Evolutionary conservation across 495 filamentous ascomycete genomes (phyloP), one percentile per base, ranked within the genome.

Genomic region (Ascobolus immersus): DNA sequence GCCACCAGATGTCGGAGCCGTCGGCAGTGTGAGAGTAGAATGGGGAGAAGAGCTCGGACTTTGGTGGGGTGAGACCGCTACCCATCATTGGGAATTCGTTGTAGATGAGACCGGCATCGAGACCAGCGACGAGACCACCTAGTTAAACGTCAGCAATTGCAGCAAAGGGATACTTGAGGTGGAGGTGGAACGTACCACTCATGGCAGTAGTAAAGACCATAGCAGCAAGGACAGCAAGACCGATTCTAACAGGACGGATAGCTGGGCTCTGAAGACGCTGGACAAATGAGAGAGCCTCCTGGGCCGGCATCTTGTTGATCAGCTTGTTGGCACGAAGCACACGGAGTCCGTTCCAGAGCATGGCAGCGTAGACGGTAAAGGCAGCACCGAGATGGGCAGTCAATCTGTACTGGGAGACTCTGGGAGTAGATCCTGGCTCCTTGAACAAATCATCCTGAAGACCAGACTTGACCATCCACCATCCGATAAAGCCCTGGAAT

Each of bases 391-490:
- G 59, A 49, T 96, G 86, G 2, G 80, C 68, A 10, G 82, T 73
- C 24, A 96, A 64, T 13, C 86, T 71, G 55, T 94, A 94, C 55
- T 96, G 86, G 48, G 69, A 77, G 20, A 96, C 86, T 34, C 86
- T 68, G 0, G 86, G 86, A 34, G 67, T 71, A 17, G 14, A 15
- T 5, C 84, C 89, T 1, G 77, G 73, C 14, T 49, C 21, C 2
- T 74, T 78, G 47, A 94, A 92, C 12, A 94, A 66, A 45, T 94
- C 81, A 49, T 96, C 86, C 43, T 78, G 79, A 36, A 96, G 58
- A 2, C 86, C 86, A 1, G 74, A 82, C 53, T 89, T 90, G 43
- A 96, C 86, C 86, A 96, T 96, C 79, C 84, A 96, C 86, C 86
- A 96, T 7, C 86, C 86, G 28, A 96, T 63, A 42, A 86, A 70